Evolutionary conservation across 305 asterid genomes (phyloP).

Genomic region (Fraxinus dipetala): DNA sequence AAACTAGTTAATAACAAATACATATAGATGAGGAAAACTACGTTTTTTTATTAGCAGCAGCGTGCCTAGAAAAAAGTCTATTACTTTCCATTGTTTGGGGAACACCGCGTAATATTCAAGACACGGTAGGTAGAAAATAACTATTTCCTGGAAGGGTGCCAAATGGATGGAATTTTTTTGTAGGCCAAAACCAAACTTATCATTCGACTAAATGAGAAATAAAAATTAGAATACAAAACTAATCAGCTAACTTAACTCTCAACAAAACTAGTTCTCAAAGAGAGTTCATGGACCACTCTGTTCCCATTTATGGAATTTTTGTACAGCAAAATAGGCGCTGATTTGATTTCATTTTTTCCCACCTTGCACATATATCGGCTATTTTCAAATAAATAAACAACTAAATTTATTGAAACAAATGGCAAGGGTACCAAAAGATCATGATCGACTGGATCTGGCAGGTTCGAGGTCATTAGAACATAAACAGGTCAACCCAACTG

Average conservation of each 20-base stretch:
- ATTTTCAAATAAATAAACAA: neutral
- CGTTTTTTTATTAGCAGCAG: neutral
- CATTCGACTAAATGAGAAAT: neutral
- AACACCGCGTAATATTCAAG: neutral
- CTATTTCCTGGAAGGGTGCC: neutral
- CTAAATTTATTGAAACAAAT: neutral
- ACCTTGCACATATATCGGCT: neutral
- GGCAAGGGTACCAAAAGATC: neutral
- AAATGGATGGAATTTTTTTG: neutral
- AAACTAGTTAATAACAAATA: neutral
- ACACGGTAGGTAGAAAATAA: neutral
- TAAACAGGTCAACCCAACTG: neutral
- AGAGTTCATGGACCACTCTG: neutral
- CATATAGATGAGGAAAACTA: neutral
- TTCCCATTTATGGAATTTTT: neutral
- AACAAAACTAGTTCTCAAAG: neutral
- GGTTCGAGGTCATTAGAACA: neutral
- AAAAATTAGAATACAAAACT: neutral
- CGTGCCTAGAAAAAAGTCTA: neutral
- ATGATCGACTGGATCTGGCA: neutral
- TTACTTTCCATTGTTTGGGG: neutral
- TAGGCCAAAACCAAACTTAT: neutral
- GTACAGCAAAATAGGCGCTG: neutral
- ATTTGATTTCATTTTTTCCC: neutral
- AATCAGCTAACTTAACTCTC: neutral